phyloP scores from a whole-genome alignment of 495 filamentous ascomycete genomes.

The Parathielavia appendiculata region DNA sequence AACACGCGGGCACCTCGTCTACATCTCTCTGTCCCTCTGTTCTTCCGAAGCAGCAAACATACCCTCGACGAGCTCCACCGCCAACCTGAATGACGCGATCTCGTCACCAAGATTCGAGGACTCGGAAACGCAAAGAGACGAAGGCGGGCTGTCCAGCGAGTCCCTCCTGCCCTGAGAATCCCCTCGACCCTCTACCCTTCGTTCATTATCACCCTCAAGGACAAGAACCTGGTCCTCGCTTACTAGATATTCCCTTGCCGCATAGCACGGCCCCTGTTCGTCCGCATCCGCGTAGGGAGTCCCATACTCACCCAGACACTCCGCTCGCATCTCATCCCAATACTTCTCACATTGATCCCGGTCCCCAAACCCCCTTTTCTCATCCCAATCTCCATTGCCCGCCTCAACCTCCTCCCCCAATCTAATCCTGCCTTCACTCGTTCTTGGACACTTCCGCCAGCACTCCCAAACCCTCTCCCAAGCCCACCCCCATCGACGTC shows the following conservation, averaged over 20 bases:
- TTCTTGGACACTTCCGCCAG: too few species aligned
- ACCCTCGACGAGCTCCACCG: constrained; percentile 40
- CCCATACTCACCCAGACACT: neutral
- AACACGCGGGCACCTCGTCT: too few species aligned
- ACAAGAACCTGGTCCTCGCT: too few species aligned
- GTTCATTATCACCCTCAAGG: constrained; percentile 1
- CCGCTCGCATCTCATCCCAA: neutral
- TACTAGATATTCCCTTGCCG: too few species aligned
- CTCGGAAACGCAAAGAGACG: neutral
- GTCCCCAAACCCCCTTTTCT: neutral
- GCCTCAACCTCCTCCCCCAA: neutral
- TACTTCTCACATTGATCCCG: too few species aligned
- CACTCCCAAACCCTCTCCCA: neutral
- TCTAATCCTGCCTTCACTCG: too few species aligned
- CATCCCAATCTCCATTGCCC: neutral
- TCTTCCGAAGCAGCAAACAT: constrained; percentile 42
- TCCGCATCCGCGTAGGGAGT: too few species aligned
- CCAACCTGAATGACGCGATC: constrained; percentile 45
- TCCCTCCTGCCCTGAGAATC: neutral
- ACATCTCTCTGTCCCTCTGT: too few species aligned
- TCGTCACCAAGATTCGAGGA: constrained; percentile 26
- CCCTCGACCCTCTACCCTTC: neutral
- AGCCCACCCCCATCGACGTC: neutral
- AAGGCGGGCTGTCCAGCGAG: neutral
- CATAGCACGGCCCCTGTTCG: neutral